A percentile compares a stretch with the other conserved stretches of the same genome.
phyloP scores from a whole-genome alignment of 108 stramenopile genomes.

The Nitzschia sp. region DNA sequence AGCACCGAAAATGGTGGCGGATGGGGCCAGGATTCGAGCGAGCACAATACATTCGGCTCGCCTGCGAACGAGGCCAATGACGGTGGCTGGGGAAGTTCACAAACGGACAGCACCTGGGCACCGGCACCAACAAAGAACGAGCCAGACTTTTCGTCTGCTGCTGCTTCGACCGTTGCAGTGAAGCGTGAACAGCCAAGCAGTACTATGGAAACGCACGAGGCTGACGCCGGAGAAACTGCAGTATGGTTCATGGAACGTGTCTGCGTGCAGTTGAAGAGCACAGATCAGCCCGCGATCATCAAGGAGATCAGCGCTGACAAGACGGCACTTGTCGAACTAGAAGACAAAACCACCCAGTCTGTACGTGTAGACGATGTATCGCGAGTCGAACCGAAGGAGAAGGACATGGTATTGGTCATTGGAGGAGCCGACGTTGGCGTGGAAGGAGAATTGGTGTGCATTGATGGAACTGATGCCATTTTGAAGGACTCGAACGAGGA shows the following conservation, averaged over 20 bases:
- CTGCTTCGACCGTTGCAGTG: conserved; percentile 19
- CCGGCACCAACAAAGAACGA: conserved; percentile 48
- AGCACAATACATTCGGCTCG: conserved; percentile 30
- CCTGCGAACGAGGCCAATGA: conserved; percentile 42
- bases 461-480: conserved; percentile 93
- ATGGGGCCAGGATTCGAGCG: conserved; percentile 45
- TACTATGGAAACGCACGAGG: conserved; percentile 50
- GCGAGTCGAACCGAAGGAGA: conserved; percentile 78
- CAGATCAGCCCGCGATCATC: conserved; percentile 66
- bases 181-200: conserved; percentile 41
- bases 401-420: conserved; percentile 89
- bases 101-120: conserved; percentile 55
- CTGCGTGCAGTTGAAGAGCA: conserved; percentile 73
- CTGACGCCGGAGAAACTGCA: conserved; percentile 68
- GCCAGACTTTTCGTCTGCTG: conserved; percentile 7
- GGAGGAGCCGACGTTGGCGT: conserved; percentile 89
- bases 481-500: conserved; percentile 89
- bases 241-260: conserved; percentile 95
- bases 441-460: conserved; percentile 89
- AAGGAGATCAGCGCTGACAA: conserved; percentile 81
- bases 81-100: conserved; percentile 61
- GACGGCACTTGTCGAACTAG: conserved; percentile 74
- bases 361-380: conserved; percentile 68
- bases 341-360: conserved; percentile 63
- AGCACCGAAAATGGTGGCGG: conserved; percentile 33